Conservation (phyloP, 768 basidiomycete species). For the Pholiota conissans region DNA sequence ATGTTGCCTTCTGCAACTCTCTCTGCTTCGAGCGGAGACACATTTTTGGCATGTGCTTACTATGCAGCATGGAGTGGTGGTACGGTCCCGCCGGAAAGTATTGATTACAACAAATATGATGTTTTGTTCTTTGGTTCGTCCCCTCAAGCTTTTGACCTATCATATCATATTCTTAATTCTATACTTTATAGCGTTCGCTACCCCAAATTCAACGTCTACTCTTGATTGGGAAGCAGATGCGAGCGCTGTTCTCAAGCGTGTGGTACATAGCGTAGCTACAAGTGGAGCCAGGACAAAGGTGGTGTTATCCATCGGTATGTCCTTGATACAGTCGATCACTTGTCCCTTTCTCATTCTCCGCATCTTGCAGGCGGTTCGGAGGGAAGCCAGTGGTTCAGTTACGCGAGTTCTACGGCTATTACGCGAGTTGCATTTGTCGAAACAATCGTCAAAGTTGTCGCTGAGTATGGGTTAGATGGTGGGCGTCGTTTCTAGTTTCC, state of each 20-base stretch:
- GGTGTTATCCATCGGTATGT: slow-evolving; percentile 63
- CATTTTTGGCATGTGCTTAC: slow-evolving; percentile 45
- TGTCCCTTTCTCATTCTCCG: slow-evolving; percentile 11
- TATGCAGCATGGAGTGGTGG: slow-evolving; percentile 53
- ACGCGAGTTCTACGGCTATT: slow-evolving; percentile 43
- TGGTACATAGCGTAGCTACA: slow-evolving; percentile 55
- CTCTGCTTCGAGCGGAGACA: neutral
- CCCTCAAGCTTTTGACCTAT: neutral
- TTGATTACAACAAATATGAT: slow-evolving; percentile 68
- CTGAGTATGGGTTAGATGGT: slow-evolving; percentile 60
- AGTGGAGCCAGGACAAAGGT: slow-evolving; percentile 59
- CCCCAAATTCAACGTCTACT: slow-evolving; percentile 53
- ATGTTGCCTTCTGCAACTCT: neutral
- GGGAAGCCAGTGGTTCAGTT: slow-evolving; percentile 62
- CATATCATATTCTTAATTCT: neutral
- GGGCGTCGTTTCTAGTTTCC: slow-evolving; percentile 14
- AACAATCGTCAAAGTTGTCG: slow-evolving; percentile 51
- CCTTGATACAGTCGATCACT: slow-evolving; percentile 7
- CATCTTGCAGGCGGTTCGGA: slow-evolving; percentile 54
- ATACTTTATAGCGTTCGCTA: slow-evolving; percentile 42
- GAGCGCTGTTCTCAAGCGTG: slow-evolving; percentile 47
- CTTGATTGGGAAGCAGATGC: slow-evolving; percentile 54
- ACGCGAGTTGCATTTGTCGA: slow-evolving; percentile 53
- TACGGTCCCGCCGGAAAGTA: slow-evolving; percentile 49
- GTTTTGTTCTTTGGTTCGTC: slow-evolving; percentile 61